Percentiles rank a stretch among this genome's conserved stretches.
These are phyloP conservation scores for Epichloe coenophiala DNA, from an alignment of 2,329 filamentous ascomycete species.

Conservation along the genomic window DNA sequence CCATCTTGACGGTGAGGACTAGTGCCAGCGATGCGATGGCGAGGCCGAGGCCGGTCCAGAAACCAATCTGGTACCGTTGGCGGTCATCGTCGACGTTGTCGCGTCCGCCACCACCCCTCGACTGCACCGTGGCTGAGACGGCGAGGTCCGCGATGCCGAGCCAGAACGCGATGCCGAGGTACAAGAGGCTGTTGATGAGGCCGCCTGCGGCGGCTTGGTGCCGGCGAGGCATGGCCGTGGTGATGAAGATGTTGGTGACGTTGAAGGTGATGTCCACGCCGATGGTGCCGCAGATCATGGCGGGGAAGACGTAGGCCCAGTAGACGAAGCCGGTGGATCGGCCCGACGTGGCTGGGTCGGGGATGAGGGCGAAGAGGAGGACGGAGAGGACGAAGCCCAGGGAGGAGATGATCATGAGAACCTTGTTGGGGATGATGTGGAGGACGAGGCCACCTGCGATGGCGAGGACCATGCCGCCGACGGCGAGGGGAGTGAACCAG, in stretches of 20 bases:
- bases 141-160: conserved; percentile 57
- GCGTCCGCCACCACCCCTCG: conserved; percentile 1
- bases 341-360: conserved; percentile 26
- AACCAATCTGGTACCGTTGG: conserved; percentile 48
- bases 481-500: conserved; percentile 55
- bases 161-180: conserved; percentile 59
- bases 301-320: conserved; percentile 63
- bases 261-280: conserved; percentile 67
- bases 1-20: conserved; percentile 42
- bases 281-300: conserved; percentile 55
- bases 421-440: conserved; percentile 48
- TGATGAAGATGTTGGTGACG: conserved; percentile 65
- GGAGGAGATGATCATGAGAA: conserved; percentile 49
- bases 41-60: conserved; percentile 51
- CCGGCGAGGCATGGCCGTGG: conserved; percentile 51
- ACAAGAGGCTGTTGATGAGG: conserved; percentile 55
- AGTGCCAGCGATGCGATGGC: conserved; percentile 37
- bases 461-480: conserved; percentile 54
- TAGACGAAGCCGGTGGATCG: conserved; percentile 27
- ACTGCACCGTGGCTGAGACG: conserved; percentile 31
- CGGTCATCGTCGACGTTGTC: conserved; percentile 24
- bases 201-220: conserved; percentile 61
- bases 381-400: conserved; percentile 43
- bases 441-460: conserved; percentile 51
- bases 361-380: conserved; percentile 52